Conservation (phyloP, 2,329 filamentous ascomycete genomes). For the Annulohypoxylon truncatum region DNA sequence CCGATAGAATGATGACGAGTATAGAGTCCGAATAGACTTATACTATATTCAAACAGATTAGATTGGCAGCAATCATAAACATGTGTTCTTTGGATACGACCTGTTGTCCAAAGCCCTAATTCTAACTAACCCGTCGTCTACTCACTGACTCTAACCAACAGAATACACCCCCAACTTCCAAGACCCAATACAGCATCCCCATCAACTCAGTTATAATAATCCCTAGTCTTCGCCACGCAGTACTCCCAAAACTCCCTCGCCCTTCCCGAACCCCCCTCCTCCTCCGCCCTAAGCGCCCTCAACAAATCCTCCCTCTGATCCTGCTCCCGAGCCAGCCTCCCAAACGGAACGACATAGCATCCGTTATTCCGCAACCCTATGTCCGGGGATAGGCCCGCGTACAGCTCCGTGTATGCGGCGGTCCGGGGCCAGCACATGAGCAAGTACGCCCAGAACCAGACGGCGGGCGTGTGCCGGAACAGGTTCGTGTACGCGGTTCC, state of each 20-base stretch:
- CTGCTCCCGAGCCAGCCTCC: not conserved
- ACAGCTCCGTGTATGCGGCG: constrained; percentile 34
- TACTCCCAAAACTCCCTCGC: constrained; percentile 34
- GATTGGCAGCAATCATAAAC: too few species aligned
- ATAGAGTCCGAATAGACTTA: not conserved
- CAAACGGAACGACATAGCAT: constrained; percentile 14
- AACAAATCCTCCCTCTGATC: constrained; percentile 24
- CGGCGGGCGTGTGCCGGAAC: constrained; percentile 37
- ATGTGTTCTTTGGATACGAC: too few species aligned
- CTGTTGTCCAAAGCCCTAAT: too few species aligned
- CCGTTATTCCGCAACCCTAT: constrained; percentile 5
- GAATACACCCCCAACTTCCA: too few species aligned
- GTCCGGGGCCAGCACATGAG: constrained; percentile 32
- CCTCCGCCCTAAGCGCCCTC: constrained; percentile 7
- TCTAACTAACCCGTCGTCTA: too few species aligned
- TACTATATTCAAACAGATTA: not conserved
- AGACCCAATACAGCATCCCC: too few species aligned
- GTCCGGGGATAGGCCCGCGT: constrained; percentile 32
- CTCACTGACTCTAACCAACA: too few species aligned
- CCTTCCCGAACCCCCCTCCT: constrained; percentile 24
- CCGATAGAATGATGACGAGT: constrained; percentile 8
- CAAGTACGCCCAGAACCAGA: constrained; percentile 32
- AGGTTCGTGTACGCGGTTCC: constrained; percentile 38
- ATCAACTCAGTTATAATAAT: too few species aligned
- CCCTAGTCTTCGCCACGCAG: constrained; percentile 1